A percentile compares a stretch with the other conserved stretches of the same genome.
phyloP scores from a whole-genome alignment of 2,329 filamentous ascomycete genomes.

The Blastomyces emzantsi region DNA sequence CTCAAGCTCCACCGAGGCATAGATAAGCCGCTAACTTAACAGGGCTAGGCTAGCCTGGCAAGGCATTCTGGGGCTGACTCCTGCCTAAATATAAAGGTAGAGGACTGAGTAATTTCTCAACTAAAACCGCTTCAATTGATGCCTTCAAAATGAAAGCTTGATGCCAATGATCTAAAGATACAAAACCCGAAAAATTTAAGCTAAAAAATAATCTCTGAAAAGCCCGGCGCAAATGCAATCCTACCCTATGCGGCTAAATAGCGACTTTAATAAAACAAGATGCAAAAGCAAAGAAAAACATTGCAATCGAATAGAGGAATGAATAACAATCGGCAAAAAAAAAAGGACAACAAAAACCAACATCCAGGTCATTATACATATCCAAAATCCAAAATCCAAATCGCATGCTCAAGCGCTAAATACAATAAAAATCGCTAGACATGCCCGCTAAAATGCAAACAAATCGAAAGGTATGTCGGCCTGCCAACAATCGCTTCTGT shows the following conservation, averaged over 20 bases:
- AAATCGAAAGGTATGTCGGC: not conserved
- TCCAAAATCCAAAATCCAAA: conserved; percentile 2
- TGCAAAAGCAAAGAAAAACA: not conserved
- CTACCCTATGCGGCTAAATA: not conserved
- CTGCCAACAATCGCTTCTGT: not conserved
- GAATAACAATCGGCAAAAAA: not conserved
- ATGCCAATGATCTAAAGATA: conserved; percentile 1
- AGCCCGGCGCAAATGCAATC: not conserved
- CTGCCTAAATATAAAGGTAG: conserved; percentile 3
- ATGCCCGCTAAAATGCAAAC: not conserved
- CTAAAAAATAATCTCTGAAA: not conserved
- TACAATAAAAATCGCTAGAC: not conserved
- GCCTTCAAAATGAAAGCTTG: not conserved
- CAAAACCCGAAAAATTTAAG: not conserved
- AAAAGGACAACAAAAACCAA: not conserved
- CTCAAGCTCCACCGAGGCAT: not conserved
- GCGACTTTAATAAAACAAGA: not conserved
- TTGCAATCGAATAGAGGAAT: not conserved
- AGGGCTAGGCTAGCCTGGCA: not conserved
- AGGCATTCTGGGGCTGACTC: conserved; percentile 4
- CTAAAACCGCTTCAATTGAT: not conserved
- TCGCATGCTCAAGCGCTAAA: conserved; percentile 4
- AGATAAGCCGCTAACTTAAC: not conserved
- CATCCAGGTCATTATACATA: not conserved
- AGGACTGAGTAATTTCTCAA: not conserved